phyloP scores from a whole-genome alignment of 2,329 filamentous ascomycete genomes.

The Aspergillus tubingensis region DNA sequence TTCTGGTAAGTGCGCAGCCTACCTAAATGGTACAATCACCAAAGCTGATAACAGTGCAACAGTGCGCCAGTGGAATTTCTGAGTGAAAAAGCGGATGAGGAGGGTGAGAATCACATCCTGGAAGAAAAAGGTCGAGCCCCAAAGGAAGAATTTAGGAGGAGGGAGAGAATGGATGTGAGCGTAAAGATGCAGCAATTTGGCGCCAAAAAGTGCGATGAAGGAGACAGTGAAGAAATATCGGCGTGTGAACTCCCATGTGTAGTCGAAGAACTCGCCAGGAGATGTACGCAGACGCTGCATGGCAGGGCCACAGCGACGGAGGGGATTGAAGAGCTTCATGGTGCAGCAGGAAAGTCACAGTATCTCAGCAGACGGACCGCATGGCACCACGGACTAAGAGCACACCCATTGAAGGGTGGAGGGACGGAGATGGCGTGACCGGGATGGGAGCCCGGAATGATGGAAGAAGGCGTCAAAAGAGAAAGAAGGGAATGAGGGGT shows the following conservation, averaged over 20 bases:
- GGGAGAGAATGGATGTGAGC: constrained; percentile 31
- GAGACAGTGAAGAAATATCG: constrained; percentile 34
- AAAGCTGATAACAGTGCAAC: constrained; percentile 23
- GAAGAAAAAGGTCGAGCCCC: constrained; percentile 34
- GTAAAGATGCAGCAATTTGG: constrained; percentile 32
- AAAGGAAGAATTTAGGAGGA: constrained; percentile 24
- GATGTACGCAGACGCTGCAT: constrained; percentile 17
- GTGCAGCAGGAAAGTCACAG: neutral
- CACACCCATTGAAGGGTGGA: neutral
- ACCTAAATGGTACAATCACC: constrained; percentile 33
- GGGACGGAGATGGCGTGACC: neutral
- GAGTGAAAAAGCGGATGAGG: constrained; percentile 25
- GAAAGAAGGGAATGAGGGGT: neutral
- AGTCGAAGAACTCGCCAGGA: constrained; percentile 22
- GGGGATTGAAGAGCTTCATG: constrained; percentile 13
- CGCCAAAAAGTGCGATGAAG: constrained; percentile 29
- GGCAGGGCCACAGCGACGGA: constrained; percentile 6
- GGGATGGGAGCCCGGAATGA: neutral
- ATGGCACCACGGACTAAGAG: constrained; percentile 1
- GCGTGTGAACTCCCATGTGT: constrained; percentile 31
- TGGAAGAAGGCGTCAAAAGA: neutral
- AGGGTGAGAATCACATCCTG: constrained; percentile 32
- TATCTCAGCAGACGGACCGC: neutral
- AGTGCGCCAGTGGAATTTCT: constrained; percentile 25
- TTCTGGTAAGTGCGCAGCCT: constrained; percentile 8